Percentiles rank a stretch among this genome's conserved stretches.
Conservation (phyloP, 1,284 basidiomycete species). For the Boletus semigastroideus region DNA sequence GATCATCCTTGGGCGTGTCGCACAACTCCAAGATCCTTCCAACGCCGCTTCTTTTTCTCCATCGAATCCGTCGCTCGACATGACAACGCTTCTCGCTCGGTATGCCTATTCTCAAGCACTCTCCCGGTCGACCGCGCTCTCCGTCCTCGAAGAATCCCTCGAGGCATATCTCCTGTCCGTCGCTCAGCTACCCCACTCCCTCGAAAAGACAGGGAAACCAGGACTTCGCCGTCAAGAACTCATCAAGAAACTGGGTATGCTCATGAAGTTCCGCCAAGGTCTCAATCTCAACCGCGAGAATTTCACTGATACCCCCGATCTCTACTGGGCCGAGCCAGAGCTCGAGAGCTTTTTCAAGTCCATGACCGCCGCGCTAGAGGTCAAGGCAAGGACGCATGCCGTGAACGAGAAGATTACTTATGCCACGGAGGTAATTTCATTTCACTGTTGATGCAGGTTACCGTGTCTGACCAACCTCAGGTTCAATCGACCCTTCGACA, state of each 20-base stretch:
- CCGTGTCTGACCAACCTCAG: slow-evolving; percentile 33
- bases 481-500: slow-evolving; percentile 73
- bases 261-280: slow-evolving; percentile 87
- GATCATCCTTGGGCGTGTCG: slow-evolving; percentile 79
- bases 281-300: slow-evolving; percentile 87
- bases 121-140: slow-evolving; percentile 81
- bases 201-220: slow-evolving; percentile 78
- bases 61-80: slow-evolving; percentile 49
- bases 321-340: slow-evolving; percentile 90
- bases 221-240: slow-evolving; percentile 76
- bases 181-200: slow-evolving; percentile 69
- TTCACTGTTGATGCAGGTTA: slow-evolving; percentile 4
- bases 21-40: slow-evolving; percentile 46
- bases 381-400: slow-evolving; percentile 73
- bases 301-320: slow-evolving; percentile 84
- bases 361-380: slow-evolving; percentile 78
- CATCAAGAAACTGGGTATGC: slow-evolving; percentile 84
- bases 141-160: slow-evolving; percentile 78
- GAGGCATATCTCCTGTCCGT: slow-evolving; percentile 82
- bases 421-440: slow-evolving; percentile 68
- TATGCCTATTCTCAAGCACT: slow-evolving; percentile 90
- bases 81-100: slow-evolving; percentile 72
- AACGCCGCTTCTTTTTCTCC: slow-evolving; percentile 46
- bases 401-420: slow-evolving; percentile 94
- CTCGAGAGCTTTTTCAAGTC: slow-evolving; percentile 88